Evolutionary conservation across 2,329 filamentous ascomycete species (phyloP).

Genomic region (Sporothrix phasma): DNA sequence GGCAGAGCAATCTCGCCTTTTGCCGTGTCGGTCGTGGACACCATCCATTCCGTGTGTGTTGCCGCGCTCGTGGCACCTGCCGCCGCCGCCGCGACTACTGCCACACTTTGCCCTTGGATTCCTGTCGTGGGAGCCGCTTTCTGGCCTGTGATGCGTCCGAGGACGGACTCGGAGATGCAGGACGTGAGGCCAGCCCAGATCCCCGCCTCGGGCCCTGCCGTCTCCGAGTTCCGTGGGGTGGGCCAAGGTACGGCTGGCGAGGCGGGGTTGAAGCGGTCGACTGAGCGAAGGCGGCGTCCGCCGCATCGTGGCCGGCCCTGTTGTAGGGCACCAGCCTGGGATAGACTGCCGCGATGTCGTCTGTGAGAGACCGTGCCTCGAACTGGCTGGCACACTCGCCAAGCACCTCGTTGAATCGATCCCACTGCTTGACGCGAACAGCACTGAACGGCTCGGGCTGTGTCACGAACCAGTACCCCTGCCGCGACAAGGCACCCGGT

Average conservation of each 20-base stretch:
- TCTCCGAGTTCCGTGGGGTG: neutral
- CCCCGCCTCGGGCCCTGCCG: constrained; percentile 9
- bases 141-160: constrained; percentile 38
- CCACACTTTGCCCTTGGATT: neutral
- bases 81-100: neutral
- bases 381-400: constrained; percentile 34
- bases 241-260: neutral
- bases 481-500: constrained; percentile 38
- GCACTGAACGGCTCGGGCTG: constrained; percentile 22
- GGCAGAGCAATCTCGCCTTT: constrained; percentile 33
- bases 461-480: constrained; percentile 48
- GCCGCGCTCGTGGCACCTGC: neutral
- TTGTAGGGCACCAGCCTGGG: constrained; percentile 36
- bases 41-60: constrained; percentile 33
- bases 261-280: neutral
- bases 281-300: neutral
- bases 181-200: constrained; percentile 46
- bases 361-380: constrained; percentile 37
- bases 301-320: neutral
- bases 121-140: neutral
- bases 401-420: constrained; percentile 45
- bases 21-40: constrained; percentile 45
- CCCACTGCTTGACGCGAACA: constrained; percentile 44
- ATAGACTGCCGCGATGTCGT: constrained; percentile 31
- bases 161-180: constrained; percentile 35